These are phyloP conservation scores for Haplosporangium sp. DNA, from an alignment of 371 early-diverging fungal species.

Conservation along the genomic window DNA sequence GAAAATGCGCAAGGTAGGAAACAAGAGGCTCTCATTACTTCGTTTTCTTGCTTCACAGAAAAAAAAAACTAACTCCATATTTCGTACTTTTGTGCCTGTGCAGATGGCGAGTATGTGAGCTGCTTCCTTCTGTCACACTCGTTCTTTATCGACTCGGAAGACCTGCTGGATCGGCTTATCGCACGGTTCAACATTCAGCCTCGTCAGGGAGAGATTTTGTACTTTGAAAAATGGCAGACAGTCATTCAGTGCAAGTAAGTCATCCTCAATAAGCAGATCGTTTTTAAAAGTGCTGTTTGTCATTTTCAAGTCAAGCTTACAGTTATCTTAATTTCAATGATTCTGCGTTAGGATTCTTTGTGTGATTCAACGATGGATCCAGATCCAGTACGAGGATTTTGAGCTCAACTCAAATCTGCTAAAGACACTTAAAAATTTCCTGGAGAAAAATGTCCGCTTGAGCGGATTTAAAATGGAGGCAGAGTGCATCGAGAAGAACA, in stretches of 20 bases:
- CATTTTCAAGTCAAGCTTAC: background rate
- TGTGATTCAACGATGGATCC: conserved; percentile 72
- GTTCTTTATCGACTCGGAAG: conserved; percentile 65
- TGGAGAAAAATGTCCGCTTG: conserved; percentile 50
- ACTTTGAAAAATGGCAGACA: conserved; percentile 71
- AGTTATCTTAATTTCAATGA: background rate
- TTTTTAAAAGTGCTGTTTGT: background rate
- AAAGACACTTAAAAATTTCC: conserved; percentile 55
- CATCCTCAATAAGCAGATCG: background rate
- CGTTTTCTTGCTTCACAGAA: background rate
- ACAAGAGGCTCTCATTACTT: too few relatives aligned
- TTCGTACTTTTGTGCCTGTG: background rate
- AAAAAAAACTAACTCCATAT: background rate
- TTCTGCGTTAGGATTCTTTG: conserved; percentile 61
- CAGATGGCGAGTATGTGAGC: conserved; percentile 74
- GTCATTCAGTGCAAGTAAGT: conserved; percentile 74
- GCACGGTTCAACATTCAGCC: conserved; percentile 65
- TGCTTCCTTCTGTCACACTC: conserved; percentile 65
- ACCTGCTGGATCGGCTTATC: conserved; percentile 65
- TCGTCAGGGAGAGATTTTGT: conserved; percentile 61
- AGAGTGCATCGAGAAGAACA: conserved; percentile 47
- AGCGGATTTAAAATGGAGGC: conserved; percentile 58
- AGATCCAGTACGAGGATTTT: conserved; percentile 69
- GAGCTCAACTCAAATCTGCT: conserved; percentile 57
- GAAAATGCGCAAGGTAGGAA: conserved; percentile 66